Evolutionary conservation across 768 basidiomycete genomes (phyloP).

Genomic region (Leucocoprinus leucothites): DNA sequence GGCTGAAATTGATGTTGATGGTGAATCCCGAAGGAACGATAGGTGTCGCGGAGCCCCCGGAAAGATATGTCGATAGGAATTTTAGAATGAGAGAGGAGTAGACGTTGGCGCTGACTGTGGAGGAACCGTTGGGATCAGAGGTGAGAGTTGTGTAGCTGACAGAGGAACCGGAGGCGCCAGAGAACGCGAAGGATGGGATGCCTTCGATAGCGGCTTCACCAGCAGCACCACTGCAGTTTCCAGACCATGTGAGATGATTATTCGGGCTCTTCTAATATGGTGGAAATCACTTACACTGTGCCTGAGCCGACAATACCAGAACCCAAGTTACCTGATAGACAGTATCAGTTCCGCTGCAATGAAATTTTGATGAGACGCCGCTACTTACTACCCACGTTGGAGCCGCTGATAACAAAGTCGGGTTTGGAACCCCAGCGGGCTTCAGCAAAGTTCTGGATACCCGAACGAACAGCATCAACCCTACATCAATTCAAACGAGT

Average conservation of each 20-base stretch:
- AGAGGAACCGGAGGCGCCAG: slow-evolving; percentile 33
- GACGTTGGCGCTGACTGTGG: slow-evolving; percentile 35
- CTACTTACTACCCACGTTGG: slow-evolving; percentile 41
- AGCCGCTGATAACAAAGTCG: slow-evolving; percentile 44
- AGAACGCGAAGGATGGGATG: slow-evolving; percentile 49
- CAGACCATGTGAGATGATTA: no score
- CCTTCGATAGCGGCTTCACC: slow-evolving; percentile 46
- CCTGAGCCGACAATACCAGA: slow-evolving; percentile 30
- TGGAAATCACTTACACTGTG: slow-evolving; percentile 44
- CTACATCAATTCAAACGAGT: slow-evolving; percentile 14
- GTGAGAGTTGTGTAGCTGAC: slow-evolving; percentile 51
- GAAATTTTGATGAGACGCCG: no score
- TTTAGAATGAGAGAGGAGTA: slow-evolving; percentile 42
- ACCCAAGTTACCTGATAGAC: slow-evolving; percentile 29
- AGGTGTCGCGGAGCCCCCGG: slow-evolving; percentile 17
- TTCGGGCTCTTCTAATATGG: no score
- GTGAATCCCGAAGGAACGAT: slow-evolving; percentile 39
- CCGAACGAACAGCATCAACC: slow-evolving; percentile 33
- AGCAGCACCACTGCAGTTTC: slow-evolving; percentile 40
- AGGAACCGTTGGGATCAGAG: slow-evolving; percentile 25
- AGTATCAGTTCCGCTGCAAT: not conserved
- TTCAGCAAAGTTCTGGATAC: slow-evolving; percentile 42
- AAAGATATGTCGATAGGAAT: slow-evolving; percentile 28
- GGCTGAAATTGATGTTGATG: slow-evolving; percentile 51
- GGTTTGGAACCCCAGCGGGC: slow-evolving; percentile 32